phyloP scores from a whole-genome alignment of 371 early-diverging fungal species.

The Mortierella sp. region DNA sequence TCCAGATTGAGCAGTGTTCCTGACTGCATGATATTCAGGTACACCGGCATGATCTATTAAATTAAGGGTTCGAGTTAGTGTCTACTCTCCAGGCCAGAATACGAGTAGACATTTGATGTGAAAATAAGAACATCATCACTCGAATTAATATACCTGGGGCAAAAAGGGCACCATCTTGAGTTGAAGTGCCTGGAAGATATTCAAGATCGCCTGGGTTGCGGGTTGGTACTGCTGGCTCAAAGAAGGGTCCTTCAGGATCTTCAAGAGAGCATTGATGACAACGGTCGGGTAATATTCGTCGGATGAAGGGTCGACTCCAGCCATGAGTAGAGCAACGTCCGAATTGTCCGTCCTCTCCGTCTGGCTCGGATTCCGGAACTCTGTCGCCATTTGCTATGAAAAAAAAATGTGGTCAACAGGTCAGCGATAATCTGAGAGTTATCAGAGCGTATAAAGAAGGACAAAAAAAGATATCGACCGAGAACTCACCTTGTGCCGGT shows the following conservation, averaged over 20 bases:
- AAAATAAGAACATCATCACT: too few relatives aligned
- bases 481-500: conserved; percentile 75
- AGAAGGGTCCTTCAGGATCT: conserved; percentile 89
- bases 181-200: conserved; percentile 93
- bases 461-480: too few relatives aligned
- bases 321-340: conserved; percentile 75
- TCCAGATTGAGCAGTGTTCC: conserved; percentile 87
- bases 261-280: conserved; percentile 90
- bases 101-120: too few relatives aligned
- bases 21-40: conserved; percentile 80
- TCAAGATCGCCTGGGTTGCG: conserved; percentile 94
- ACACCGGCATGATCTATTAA: conserved; percentile 72
- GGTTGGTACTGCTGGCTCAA: conserved; percentile 87
- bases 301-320: conserved; percentile 79
- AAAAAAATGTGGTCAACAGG: neutral
- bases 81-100: too few relatives aligned
- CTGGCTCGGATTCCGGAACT: conserved; percentile 65
- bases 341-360: conserved; percentile 72
- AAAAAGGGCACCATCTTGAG: conserved; percentile 87
- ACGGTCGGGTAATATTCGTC: conserved; percentile 92
- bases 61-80: neutral
- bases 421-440: neutral
- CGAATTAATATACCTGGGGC: conserved; percentile 68
- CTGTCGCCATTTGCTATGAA: conserved; percentile 61
- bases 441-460: neutral